Evolutionary conservation across 148 eudicot species (phyloP), one percentile per base, ranked within the genome.

Genomic region (Chenopodium suecicum): DNA sequence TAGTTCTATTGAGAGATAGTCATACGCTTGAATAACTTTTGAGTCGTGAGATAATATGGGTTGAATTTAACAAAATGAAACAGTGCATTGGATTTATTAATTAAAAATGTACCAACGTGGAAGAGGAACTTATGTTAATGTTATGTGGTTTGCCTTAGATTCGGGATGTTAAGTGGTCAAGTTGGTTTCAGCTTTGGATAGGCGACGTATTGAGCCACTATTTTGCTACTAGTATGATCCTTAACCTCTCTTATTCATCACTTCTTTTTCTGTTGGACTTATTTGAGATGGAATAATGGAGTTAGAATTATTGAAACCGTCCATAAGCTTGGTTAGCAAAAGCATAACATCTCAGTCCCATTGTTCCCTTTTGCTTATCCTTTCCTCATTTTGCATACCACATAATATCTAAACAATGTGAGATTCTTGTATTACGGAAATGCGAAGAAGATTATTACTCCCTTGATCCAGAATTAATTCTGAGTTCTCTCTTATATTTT

Each of bases 181-280:
- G 29, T 72, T 72, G 75, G 54, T 72, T 46, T 41, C 47, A 70
- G 12, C 34, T 50, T 31, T 32, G 78, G 62, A 27, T 23, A 34
- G 47, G 32, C 47, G 66, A 75, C 9, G 78, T 17, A 56, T 75
- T 13, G 16, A 75, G 46, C 31, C 66, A 31, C 66, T 75, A 56
- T 0, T 41, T 34, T 19, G 74, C 74, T 44, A 74, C 12, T 74
- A 52, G 23, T 52, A 54, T 74, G 64, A 54, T 74, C 23, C 78
- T 31, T 58, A 75, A 31, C 46, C 14, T 13, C 41, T 13, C 44
- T 31, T 32, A 19, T 76, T 60, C n/a, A 76, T 76, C 67, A n/a
- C 27, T 54, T 76, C 17, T 58, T 62, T 72, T 76, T 37, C 68
- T n/a, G 20, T 76, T 76, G 78, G 78, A 76, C 9, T 58, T 76